These are phyloP conservation scores for Trichoderma koningiopsis DNA, from an alignment of 2,329 filamentous ascomycete genomes.

Conservation along the genomic window DNA sequence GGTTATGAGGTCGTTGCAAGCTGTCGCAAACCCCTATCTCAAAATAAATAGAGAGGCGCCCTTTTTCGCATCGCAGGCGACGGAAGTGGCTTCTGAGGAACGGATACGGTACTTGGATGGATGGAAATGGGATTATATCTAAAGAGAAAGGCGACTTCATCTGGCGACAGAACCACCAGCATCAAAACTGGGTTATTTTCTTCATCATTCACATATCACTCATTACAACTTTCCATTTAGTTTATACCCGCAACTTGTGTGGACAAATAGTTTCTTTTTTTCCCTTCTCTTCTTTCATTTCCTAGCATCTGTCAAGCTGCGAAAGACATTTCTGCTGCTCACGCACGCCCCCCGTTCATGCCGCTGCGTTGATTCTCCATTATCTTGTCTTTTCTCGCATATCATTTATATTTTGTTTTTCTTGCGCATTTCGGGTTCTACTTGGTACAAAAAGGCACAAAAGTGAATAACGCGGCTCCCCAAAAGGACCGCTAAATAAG, in stretches of 20 bases:
- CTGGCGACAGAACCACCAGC: conserved; percentile 41
- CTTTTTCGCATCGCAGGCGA: conserved; percentile 1
- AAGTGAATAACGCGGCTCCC: neutral
- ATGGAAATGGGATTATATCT: conserved; percentile 19
- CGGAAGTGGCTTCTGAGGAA: neutral
- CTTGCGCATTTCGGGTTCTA: neutral
- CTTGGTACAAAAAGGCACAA: neutral
- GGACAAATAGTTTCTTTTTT: neutral
- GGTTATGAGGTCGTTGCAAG: neutral
- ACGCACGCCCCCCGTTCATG: conserved; percentile 7
- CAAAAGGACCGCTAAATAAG: neutral
- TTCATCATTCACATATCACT: conserved; percentile 7
- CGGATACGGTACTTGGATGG: neutral
- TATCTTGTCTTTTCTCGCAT: conserved; percentile 8
- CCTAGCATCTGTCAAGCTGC: conserved; percentile 7
- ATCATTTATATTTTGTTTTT: neutral
- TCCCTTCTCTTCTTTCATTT: neutral
- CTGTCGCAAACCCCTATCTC: neutral
- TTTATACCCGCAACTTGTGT: neutral
- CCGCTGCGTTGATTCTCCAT: conserved; percentile 3
- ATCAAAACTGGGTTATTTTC: conserved; percentile 28
- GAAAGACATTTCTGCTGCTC: conserved; percentile 16
- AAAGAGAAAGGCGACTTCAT: conserved; percentile 33
- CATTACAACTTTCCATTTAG: neutral
- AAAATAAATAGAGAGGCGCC: neutral